Evolutionary conservation across 345 rosid species (phyloP).

Genomic region (Aquilaria sinensis): DNA sequence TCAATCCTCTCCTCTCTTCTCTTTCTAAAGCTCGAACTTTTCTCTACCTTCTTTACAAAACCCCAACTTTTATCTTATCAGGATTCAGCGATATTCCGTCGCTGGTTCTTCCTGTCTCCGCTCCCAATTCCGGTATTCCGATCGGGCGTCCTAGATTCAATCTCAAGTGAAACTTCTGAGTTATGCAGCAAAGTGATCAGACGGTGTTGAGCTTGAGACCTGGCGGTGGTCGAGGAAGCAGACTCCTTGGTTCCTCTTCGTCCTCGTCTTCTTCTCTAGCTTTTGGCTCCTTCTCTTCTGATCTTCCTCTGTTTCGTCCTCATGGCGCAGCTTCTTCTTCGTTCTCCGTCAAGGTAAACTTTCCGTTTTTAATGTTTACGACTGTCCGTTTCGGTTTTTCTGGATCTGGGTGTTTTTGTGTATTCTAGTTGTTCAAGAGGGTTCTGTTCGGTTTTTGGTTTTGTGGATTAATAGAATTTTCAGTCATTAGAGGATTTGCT

Average conservation of each 20-base stretch:
- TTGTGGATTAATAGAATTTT: neutral
- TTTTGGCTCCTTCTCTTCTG: slow-evolving; percentile 55
- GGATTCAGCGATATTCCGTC: slow-evolving; percentile 28
- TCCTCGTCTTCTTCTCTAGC: slow-evolving; percentile 39
- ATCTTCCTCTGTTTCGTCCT: slow-evolving; percentile 69
- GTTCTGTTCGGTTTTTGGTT: neutral
- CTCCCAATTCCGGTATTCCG: neutral
- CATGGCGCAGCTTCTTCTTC: slow-evolving; percentile 50
- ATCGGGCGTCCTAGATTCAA: slow-evolving; percentile 31
- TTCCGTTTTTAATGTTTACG: neutral
- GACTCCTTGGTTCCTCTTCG: slow-evolving; percentile 52
- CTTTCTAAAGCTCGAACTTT: neutral
- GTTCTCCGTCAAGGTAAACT: slow-evolving; percentile 32
- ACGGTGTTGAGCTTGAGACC: slow-evolving; percentile 98
- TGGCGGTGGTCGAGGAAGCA: slow-evolving; percentile 94
- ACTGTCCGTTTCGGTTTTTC: neutral
- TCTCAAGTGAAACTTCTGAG: slow-evolving; percentile 33
- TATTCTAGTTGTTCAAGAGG: neutral
- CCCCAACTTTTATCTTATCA: neutral
- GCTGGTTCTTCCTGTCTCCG: slow-evolving; percentile 19
- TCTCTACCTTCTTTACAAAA: neutral
- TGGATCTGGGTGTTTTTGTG: slow-evolving; percentile 38
- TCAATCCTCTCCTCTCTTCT: neutral
- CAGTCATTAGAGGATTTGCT: too few species aligned
- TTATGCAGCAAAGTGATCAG: slow-evolving; percentile 95